These are phyloP conservation scores for Exserohilum rostratum DNA, from an alignment of 2,329 filamentous ascomycete genomes.

Conservation along the genomic window DNA sequence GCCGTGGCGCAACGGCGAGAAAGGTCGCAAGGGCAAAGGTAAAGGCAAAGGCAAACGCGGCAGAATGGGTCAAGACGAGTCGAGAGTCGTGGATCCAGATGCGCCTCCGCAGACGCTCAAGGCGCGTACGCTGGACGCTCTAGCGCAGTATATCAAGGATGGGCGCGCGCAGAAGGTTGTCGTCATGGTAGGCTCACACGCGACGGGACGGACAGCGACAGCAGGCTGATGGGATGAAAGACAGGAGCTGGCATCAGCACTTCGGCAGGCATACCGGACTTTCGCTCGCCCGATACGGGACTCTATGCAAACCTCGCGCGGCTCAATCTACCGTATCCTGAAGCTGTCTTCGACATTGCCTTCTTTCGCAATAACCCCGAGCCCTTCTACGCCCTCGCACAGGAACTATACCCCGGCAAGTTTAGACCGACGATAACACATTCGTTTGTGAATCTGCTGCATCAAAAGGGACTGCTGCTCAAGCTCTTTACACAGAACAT, in stretches of 20 bases:
- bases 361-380: constrained; percentile 85
- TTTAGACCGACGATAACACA: constrained; percentile 90
- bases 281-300: constrained; percentile 89
- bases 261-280: constrained; percentile 80
- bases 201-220: background rate
- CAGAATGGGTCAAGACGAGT: constrained; percentile 89
- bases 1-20: constrained; percentile 37
- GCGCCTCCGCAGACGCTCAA: constrained; percentile 69
- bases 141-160: constrained; percentile 81
- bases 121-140: constrained; percentile 70
- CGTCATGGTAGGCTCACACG: constrained; percentile 67
- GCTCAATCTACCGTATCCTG: constrained; percentile 83
- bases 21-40: constrained; percentile 36
- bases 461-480: constrained; percentile 76
- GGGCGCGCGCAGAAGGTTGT: constrained; percentile 74
- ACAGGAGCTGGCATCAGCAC: constrained; percentile 90
- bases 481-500: constrained; percentile 98
- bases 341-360: constrained; percentile 91
- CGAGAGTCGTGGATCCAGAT: constrained; percentile 70
- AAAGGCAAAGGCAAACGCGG: constrained; percentile 31
- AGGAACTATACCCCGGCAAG: constrained; percentile 88
- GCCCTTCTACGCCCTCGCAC: constrained; percentile 91
- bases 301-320: constrained; percentile 90
- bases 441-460: constrained; percentile 82
- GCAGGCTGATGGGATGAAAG: constrained; percentile 30